Conservation (phyloP, 495 filamentous ascomycete species). For the Pyronema omphalodes region DNA sequence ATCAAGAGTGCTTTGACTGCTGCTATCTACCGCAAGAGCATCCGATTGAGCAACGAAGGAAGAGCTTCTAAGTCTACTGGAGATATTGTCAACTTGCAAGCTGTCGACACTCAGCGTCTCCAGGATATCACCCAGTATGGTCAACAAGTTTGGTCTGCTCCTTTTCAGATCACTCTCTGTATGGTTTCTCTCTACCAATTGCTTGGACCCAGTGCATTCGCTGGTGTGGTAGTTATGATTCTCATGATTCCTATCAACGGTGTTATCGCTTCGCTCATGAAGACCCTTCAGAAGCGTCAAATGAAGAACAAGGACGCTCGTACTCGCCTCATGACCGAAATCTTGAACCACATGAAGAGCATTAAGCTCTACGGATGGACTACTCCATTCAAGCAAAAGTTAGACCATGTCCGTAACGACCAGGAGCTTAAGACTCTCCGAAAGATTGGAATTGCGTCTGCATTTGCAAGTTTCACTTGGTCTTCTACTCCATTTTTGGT, state of each 20-base stretch:
- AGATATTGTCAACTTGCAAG: conserved; percentile 98
- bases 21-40: conserved; percentile 78
- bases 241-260: conserved; percentile 96
- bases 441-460: conserved; percentile 85
- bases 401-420: conserved; percentile 88
- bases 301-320: conserved; percentile 99
- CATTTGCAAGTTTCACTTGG: conserved; percentile 95
- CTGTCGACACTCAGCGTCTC: conserved; percentile 85
- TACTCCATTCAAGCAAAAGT: conserved; percentile 87
- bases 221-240: conserved; percentile 92
- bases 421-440: conserved; percentile 86
- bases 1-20: conserved; percentile 80
- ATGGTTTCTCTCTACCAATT: conserved; percentile 92
- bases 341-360: conserved; percentile 97
- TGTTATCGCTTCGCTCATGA: conserved; percentile 80
- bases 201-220: conserved; percentile 82
- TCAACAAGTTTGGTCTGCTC: conserved; percentile 86
- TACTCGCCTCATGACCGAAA: conserved; percentile 88
- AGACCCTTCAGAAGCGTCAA: conserved; percentile 79
- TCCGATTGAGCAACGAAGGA: conserved; percentile 84
- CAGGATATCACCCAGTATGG: conserved; percentile 92
- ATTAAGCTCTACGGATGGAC: conserved; percentile 99
- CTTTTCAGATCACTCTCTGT: conserved; percentile 88
- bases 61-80: conserved; percentile 80
- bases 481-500: conserved; percentile 98